Percentiles rank a stretch among this genome's conserved stretches.
Evolutionary conservation across 306 rosid species (phyloP).

Genomic region (Cicer arietinum): DNA sequence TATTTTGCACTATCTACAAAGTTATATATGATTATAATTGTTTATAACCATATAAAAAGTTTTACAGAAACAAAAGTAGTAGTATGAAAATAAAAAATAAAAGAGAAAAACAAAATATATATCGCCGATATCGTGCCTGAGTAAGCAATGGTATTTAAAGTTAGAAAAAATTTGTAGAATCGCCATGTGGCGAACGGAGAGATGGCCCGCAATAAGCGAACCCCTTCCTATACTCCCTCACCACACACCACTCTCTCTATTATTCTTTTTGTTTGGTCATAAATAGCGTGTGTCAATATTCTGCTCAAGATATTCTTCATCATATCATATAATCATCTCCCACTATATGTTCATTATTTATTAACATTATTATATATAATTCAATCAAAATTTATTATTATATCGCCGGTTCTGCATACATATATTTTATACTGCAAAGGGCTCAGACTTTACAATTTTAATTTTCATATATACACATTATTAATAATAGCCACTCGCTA

Average conservation of each 20-base stretch:
- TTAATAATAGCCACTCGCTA: too few relatives aligned
- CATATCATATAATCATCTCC: slow-evolving; percentile 29
- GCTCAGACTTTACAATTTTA: slow-evolving; percentile 22
- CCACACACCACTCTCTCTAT: not conserved
- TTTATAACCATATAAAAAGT: too few relatives aligned
- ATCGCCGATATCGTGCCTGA: slow-evolving; percentile 49
- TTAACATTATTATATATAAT: too few relatives aligned
- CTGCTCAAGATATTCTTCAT: slow-evolving; percentile 18
- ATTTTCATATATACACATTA: not conserved
- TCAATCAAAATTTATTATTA: not conserved
- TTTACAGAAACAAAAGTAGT: too few relatives aligned
- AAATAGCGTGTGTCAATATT: slow-evolving; percentile 1
- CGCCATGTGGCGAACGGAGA: slow-evolving; percentile 49
- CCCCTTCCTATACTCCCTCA: slow-evolving; percentile 11
- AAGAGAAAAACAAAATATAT: too few relatives aligned
- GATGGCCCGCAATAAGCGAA: slow-evolving; percentile 19
- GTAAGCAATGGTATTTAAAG: slow-evolving; percentile 32
- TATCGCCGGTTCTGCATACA: slow-evolving; percentile 26
- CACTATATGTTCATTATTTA: slow-evolving; percentile 9
- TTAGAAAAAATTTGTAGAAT: slow-evolving; percentile 20
- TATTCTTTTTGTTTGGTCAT: slow-evolving; percentile 35
- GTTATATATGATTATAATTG: too few relatives aligned
- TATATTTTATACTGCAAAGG: slow-evolving; percentile 10
- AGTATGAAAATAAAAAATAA: too few relatives aligned
- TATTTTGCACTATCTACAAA: too few relatives aligned